phyloP scores from a whole-genome alignment of 2,329 filamentous ascomycete genomes.

The Lachnellula subtilissima region DNA sequence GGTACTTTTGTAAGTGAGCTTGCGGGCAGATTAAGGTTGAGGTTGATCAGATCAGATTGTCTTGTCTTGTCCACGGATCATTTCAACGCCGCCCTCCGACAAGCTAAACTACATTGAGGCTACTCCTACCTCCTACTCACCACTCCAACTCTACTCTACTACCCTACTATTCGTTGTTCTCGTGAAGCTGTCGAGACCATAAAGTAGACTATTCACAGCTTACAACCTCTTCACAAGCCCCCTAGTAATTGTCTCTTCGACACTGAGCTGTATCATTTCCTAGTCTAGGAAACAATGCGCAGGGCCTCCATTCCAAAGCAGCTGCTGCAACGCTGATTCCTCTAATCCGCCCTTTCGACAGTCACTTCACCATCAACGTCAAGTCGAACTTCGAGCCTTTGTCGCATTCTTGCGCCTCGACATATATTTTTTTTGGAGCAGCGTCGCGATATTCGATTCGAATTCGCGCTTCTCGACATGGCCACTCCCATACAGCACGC shows the following conservation, averaged over 20 bases:
- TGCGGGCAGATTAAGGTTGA: too few relatives aligned
- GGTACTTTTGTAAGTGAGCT: too few relatives aligned
- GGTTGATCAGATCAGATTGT: too few relatives aligned
- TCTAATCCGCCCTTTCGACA: background rate
- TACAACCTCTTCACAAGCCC: background rate
- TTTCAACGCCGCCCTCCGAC: background rate
- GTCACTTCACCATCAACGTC: background rate
- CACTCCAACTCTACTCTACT: too few relatives aligned
- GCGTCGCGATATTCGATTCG: background rate
- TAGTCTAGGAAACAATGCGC: background rate
- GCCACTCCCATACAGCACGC: slow-evolving; percentile 16
- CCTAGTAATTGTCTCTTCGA: background rate
- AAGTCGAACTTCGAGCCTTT: background rate
- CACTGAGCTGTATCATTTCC: background rate
- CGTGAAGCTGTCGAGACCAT: too few relatives aligned
- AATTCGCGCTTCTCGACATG: slow-evolving; percentile 9
- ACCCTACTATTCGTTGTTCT: too few relatives aligned
- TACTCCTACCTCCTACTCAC: too few relatives aligned
- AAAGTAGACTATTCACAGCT: too few relatives aligned
- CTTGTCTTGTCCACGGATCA: background rate
- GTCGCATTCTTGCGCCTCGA: background rate
- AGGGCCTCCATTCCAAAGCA: background rate
- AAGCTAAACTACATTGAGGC: background rate
- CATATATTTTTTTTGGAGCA: background rate
- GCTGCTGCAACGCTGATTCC: background rate